These are phyloP conservation scores for Kwoniella newhampshirensis DNA, from an alignment of 768 basidiomycete species.

Conservation along the genomic window DNA sequence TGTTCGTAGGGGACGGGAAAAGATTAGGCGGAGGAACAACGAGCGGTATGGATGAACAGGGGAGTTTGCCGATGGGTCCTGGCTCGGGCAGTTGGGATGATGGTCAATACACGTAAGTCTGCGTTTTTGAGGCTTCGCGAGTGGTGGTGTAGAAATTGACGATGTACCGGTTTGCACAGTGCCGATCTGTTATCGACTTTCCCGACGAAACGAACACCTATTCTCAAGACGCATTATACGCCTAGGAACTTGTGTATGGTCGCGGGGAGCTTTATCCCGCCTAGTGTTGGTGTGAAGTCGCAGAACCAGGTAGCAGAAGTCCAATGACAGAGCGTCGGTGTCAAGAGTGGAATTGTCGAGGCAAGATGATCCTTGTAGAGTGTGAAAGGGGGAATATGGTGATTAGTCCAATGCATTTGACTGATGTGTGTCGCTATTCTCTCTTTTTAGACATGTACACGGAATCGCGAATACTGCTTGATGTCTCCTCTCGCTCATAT, in stretches of 20 bases:
- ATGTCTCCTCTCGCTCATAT: too few species aligned
- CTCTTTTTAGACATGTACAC: too few species aligned
- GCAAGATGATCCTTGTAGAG: background rate
- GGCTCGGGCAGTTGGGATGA: constrained; percentile 20
- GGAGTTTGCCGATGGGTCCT: constrained; percentile 23
- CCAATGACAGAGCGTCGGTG: background rate
- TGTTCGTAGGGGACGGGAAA: constrained; percentile 8
- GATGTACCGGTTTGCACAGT: constrained; percentile 55
- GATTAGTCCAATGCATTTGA: too few species aligned
- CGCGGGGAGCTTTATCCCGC: constrained; percentile 61
- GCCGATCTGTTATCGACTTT: constrained; percentile 84
- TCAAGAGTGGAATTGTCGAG: background rate
- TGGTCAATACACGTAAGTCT: constrained; percentile 54
- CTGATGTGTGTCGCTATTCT: too few species aligned
- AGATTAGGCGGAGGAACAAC: constrained; percentile 8
- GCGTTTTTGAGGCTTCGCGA: constrained; percentile 28
- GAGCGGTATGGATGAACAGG: constrained; percentile 6
- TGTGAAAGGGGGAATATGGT: too few species aligned
- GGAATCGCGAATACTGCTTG: too few species aligned
- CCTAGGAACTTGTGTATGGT: constrained; percentile 89
- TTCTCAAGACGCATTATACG: constrained; percentile 89
- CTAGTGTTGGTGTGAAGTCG: constrained; percentile 22
- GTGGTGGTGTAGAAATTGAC: background rate
- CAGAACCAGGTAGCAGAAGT: background rate
- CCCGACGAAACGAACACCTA: constrained; percentile 92